phyloP scores from a whole-genome alignment of 352 stramenopile species.

The Pythium aphanidermatum region DNA sequence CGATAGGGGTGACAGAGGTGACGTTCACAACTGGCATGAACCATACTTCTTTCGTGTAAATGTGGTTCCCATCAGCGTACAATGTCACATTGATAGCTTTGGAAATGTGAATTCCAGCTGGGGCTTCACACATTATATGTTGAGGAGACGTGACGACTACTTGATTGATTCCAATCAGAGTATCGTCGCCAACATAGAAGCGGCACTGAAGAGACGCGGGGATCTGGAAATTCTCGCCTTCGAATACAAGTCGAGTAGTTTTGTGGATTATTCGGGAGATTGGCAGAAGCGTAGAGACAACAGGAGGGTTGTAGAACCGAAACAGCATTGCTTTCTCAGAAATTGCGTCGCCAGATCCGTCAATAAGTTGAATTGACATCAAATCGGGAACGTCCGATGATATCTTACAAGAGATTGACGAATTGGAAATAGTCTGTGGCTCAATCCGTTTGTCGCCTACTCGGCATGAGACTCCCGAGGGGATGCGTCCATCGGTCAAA shows the following conservation, averaged over 20 bases:
- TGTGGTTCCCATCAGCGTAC: background rate
- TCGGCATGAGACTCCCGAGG: no score
- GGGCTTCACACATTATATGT: conserved; percentile 6
- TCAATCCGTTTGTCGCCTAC: no score
- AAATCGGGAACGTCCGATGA: background rate
- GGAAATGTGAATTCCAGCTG: no score
- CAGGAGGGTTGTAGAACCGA: conserved; percentile 10
- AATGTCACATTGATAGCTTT: background rate
- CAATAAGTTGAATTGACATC: conserved; percentile 1
- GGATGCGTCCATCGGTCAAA: no score
- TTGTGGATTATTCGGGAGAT: conserved; percentile 11
- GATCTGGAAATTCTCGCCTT: conserved; percentile 4
- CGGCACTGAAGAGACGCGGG: conserved; percentile 7
- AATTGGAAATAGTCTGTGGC: no score
- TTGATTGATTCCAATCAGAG: no score
- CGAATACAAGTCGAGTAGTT: conserved; percentile 9
- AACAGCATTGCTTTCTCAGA: conserved; percentile 18
- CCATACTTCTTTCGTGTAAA: conserved; percentile 1
- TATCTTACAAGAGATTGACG: conserved; percentile 1
- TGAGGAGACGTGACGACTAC: conserved; percentile 3
- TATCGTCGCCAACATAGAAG: no score
- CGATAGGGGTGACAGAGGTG: background rate
- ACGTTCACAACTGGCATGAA: background rate
- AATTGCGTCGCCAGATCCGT: conserved; percentile 3
- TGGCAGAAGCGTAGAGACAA: conserved; percentile 1